phyloP scores from a whole-genome alignment of 495 filamentous ascomycete species.

The Podospora didyma region DNA sequence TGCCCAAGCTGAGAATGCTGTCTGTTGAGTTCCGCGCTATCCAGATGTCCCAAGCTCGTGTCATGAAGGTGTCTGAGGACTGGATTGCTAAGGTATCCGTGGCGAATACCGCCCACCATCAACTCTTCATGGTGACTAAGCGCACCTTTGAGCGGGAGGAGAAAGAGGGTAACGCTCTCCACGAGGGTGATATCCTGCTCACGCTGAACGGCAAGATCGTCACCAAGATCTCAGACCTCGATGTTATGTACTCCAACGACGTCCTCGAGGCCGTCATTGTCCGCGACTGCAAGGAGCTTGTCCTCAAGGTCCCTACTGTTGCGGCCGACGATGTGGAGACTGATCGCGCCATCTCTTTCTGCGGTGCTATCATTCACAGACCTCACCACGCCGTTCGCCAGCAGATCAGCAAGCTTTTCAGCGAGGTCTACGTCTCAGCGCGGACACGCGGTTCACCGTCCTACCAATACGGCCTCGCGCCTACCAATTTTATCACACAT shows the following conservation, averaged over 20 bases:
- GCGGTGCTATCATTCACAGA: slow-evolving; percentile 86
- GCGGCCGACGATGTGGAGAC: slow-evolving; percentile 90
- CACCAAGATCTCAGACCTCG: slow-evolving; percentile 86
- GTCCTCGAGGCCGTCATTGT: slow-evolving; percentile 80
- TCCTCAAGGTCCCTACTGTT: slow-evolving; percentile 76
- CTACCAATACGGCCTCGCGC: slow-evolving; percentile 87
- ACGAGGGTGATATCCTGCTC: slow-evolving; percentile 91
- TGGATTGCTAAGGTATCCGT: slow-evolving; percentile 87
- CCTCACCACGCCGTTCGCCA: slow-evolving; percentile 96
- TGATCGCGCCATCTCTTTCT: slow-evolving; percentile 86
- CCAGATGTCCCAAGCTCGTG: slow-evolving; percentile 94
- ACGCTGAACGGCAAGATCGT: slow-evolving; percentile 88
- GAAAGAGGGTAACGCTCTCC: slow-evolving; percentile 55
- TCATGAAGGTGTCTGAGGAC: slow-evolving; percentile 94
- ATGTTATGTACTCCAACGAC: slow-evolving; percentile 93
- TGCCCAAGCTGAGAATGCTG: slow-evolving; percentile 80
- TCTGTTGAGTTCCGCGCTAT: slow-evolving; percentile 92
- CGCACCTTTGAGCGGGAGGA: slow-evolving; percentile 62
- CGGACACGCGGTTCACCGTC: slow-evolving; percentile 79
- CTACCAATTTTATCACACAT: slow-evolving; percentile 95
- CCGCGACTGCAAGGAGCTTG: slow-evolving; percentile 77
- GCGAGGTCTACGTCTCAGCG: slow-evolving; percentile 93
- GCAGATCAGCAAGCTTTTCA: slow-evolving; percentile 94
- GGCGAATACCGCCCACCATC: slow-evolving; percentile 85
- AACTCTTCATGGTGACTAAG: slow-evolving; percentile 98